phyloP scores from a whole-genome alignment of 495 filamentous ascomycete species.

The Apodospora peruviana region DNA sequence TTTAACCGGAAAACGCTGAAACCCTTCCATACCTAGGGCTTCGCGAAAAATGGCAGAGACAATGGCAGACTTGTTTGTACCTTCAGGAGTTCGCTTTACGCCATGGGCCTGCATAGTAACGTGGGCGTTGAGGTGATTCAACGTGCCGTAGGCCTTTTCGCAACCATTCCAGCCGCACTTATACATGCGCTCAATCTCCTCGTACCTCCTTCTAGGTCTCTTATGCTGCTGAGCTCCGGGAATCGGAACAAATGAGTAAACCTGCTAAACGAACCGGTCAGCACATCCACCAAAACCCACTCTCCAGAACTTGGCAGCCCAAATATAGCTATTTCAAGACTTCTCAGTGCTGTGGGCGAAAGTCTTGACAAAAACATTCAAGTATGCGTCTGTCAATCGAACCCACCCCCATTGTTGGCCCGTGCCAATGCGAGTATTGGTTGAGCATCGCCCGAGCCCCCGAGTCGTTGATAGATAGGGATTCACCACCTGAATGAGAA shows the following conservation, averaged over 20 bases:
- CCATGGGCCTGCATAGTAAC: slow-evolving; percentile 98
- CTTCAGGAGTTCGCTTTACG: slow-evolving; percentile 89
- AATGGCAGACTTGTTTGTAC: slow-evolving; percentile 47
- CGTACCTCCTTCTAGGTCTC: slow-evolving; percentile 86
- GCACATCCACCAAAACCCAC: not conserved
- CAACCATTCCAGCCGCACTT: slow-evolving; percentile 98
- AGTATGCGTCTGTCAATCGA: too few species aligned
- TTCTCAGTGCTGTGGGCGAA: too few species aligned
- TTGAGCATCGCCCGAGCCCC: not conserved
- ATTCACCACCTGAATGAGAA: not conserved
- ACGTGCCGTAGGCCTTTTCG: slow-evolving; percentile 94
- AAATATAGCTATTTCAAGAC: too few species aligned
- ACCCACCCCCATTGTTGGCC: too few species aligned
- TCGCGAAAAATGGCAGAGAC: not conserved
- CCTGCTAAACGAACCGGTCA: slow-evolving; percentile 43
- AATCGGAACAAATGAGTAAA: slow-evolving; percentile 98
- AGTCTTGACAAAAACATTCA: too few species aligned
- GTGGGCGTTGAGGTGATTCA: slow-evolving; percentile 95
- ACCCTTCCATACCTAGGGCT: not conserved
- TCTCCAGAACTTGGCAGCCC: too few species aligned
- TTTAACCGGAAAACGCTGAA: slow-evolving; percentile 7
- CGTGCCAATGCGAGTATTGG: too few species aligned
- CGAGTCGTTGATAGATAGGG: not conserved
- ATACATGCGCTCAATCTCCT: slow-evolving; percentile 99
- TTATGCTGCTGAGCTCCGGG: slow-evolving; percentile 97